A percentile compares a stretch with the other conserved stretches of the same genome.
phyloP scores from a whole-genome alignment of 129 eudicot species.

The Lonicera japonica region DNA sequence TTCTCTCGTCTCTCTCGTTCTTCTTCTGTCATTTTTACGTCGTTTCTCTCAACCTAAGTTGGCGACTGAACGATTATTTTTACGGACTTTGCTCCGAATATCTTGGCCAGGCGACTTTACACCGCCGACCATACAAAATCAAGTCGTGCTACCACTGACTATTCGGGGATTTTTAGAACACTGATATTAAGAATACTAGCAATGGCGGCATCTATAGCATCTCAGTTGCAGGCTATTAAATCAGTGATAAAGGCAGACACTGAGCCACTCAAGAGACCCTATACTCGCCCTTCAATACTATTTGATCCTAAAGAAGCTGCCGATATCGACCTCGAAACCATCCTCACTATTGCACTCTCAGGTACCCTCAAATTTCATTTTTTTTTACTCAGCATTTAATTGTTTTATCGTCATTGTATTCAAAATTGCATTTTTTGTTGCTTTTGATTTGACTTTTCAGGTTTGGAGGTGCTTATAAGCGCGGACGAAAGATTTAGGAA shows the following conservation, averaged over 20 bases:
- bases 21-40: too few species aligned
- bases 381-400: background rate
- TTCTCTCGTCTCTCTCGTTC: too few species aligned
- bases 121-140: too few species aligned
- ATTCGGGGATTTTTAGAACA: too few species aligned
- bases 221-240: constrained; percentile 68
- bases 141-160: too few species aligned
- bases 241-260: constrained; percentile 43
- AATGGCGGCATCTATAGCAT: constrained; percentile 49
- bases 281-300: constrained; percentile 70
- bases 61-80: too few species aligned
- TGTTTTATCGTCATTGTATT: background rate
- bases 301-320: constrained; percentile 85
- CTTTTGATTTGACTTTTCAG: constrained; percentile 26
- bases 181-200: too few species aligned
- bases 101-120: too few species aligned
- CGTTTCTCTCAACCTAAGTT: too few species aligned
- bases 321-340: constrained; percentile 69
- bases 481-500: constrained; percentile 55
- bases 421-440: background rate
- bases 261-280: constrained; percentile 56
- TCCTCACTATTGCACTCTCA: constrained; percentile 49
- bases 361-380: constrained; percentile 28
- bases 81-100: too few species aligned
- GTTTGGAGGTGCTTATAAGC: constrained; percentile 63